phyloP scores from a whole-genome alignment of 352 stramenopile species.

The Phytopythium sindhum region DNA sequence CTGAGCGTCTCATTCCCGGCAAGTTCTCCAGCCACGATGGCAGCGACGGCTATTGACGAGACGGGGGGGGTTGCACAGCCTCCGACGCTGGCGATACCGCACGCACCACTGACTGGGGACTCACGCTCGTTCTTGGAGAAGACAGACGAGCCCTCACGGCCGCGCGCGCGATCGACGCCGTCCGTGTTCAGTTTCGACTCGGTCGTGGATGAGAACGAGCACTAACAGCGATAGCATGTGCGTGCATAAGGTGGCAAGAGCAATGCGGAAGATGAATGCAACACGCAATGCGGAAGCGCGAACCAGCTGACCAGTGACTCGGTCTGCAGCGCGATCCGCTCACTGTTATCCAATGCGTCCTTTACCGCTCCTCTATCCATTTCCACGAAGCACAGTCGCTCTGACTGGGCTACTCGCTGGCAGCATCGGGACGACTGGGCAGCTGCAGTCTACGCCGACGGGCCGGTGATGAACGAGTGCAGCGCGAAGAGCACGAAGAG shows the following conservation, averaged over 20 bases:
- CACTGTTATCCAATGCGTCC: background rate
- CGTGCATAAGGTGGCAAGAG: background rate
- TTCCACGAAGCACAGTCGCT: background rate
- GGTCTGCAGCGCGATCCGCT: background rate
- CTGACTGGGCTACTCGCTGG: background rate
- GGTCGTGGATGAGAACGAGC: conserved; percentile 10
- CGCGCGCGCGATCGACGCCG: conserved; percentile 13
- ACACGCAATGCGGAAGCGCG: background rate
- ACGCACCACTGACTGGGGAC: background rate
- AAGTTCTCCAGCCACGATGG: background rate
- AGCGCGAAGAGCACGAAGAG: conserved; percentile 98
- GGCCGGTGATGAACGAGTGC: conserved; percentile 93
- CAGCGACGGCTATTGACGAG: background rate
- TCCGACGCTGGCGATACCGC: background rate
- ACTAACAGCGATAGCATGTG: background rate
- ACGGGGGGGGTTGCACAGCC: too few relatives aligned
- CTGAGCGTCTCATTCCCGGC: conserved; percentile 1
- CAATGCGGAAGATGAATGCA: background rate
- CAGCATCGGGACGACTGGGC: background rate
- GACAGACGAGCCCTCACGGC: background rate
- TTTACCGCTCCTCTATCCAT: background rate
- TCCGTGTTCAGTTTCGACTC: conserved; percentile 44
- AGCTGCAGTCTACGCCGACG: conserved; percentile 15
- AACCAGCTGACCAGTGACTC: background rate
- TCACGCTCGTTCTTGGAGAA: background rate